Base-by-base conservation (phyloP, 208 protist genomes). In the Leishmania martiniquensis region DNA sequence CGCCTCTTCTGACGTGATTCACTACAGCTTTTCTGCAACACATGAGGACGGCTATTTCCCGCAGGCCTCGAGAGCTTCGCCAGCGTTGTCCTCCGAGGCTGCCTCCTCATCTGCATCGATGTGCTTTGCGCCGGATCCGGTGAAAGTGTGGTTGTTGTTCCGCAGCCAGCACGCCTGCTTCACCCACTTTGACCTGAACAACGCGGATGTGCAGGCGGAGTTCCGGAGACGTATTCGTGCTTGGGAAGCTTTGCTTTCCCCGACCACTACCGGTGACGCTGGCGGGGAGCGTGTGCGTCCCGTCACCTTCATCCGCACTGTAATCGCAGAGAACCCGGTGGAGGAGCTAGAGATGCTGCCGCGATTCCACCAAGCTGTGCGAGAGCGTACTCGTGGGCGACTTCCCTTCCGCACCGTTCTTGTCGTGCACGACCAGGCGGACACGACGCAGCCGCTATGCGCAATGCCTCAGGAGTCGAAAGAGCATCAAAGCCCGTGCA, bases 121-220 rank as follows among this genome's bases (percentile, higher is more conserved):
- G 6, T 72, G 47, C 20, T 92, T 92, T 59, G 57, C 54, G 34
- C 87, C 89, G 20, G 93, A 97, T 65, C 88, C 90, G 10, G 91
- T 89, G 1, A 85, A 83, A 42, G 83, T 93, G 6, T 95, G 90
- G 88, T 75, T 96, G 25, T 81, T 95, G 25, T 97, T 97, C 60
- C 90, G 94, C 45, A 81, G 86, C 60, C 85, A 88, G 55, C 91
- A 97, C 84, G 88, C 88, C 15, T 96, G 92, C 72, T 95, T 97
- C 57, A 93, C 91, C 4, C 94, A 97, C 68, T 90, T 89, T 57
- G 88, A 97, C 65, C 59, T 97, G n/a, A 95, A 95, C 78, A 66
- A 79, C 37, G 74, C 87, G 1, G 71, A 85, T 2, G 81, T 95
- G 32, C 71, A 90, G 29, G 52, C 51, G 22, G 87, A 86, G 76